A percentile compares a stretch with the other conserved stretches of the same genome.
Conservation (phyloP, 805 yeast species). For the Hanseniaspora pseudoguilliermondii region DNA sequence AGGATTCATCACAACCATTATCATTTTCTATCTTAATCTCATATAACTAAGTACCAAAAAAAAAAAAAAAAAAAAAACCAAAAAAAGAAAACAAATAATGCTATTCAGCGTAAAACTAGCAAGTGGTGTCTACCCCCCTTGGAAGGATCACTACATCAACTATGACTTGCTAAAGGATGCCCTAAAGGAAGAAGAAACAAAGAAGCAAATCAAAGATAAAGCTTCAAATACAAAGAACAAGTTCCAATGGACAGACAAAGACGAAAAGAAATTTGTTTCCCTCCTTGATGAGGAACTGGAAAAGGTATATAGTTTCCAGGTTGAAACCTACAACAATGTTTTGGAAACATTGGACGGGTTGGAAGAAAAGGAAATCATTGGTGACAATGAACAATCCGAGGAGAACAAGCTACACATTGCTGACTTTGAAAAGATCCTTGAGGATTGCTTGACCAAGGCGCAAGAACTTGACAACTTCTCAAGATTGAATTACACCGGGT, state of each 20-base stretch:
- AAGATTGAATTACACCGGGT: conserved; percentile 87
- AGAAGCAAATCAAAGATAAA: conserved; percentile 17
- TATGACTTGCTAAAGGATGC: conserved; percentile 54
- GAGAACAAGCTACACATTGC: conserved; percentile 41
- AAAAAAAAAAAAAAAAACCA: no score
- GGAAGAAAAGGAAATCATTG: conserved; percentile 30
- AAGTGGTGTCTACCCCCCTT: conserved; percentile 72
- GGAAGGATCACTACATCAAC: conserved; percentile 64
- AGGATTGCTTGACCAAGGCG: conserved; percentile 58
- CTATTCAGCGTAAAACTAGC: conserved; percentile 74
- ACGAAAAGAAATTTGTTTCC: conserved; percentile 56
- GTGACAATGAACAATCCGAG: conserved; percentile 33
- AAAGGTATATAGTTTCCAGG: conserved; percentile 64
- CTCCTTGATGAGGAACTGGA: conserved; percentile 58
- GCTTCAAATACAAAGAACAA: conserved; percentile 15
- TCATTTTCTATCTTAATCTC: no score
- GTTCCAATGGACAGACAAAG: conserved; percentile 49
- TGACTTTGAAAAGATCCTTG: conserved; percentile 54
- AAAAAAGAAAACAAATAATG: no score
- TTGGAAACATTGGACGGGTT: conserved; percentile 50
- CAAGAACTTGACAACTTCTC: conserved; percentile 83
- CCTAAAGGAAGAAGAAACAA: conserved; percentile 52
- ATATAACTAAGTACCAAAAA: no score
- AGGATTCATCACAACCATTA: no score
- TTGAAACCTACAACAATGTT: conserved; percentile 52